Evolutionary conservation across 2,329 filamentous ascomycete genomes (phyloP), one percentile per base, ranked within the genome.

Genomic region (Lecanicillium sp.): DNA sequence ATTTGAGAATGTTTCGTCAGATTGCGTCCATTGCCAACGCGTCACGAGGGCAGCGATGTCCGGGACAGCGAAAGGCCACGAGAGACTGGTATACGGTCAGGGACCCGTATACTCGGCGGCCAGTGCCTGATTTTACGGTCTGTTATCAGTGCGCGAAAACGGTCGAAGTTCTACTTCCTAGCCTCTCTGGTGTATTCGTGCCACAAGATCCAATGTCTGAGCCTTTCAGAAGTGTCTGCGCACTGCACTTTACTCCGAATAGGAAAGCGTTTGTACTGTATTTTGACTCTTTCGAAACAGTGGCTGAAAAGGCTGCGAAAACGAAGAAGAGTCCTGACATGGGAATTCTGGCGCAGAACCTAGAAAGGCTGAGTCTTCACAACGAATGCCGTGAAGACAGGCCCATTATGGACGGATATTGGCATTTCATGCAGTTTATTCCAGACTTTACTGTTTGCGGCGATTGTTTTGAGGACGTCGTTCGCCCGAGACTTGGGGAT

Each of bases 401-500:
- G n/a, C 68, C 77, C 4, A 60, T 83, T 3, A 58, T 67, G n/a
- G 71, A 77, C 39, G 72, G 70, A 11, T 65, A 71, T 29, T 95
- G 89, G 89, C 80, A 94, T 57, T 79, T 75, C 40, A 86, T 94
- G 57, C 77, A 83, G 1, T 68, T 75, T 12, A 64, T 94, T 0
- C 85, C 83, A 0, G 75, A 88, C 34, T 78, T 95, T 51, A 87
- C 83, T 1, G 81, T 94, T 4, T 96, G 89, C 59, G 78, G 84
- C 46, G 85, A 90, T 58, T 96, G 89, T 58, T 95, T 84, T 55
- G 75, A 85, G 13, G 79, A 86, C 16, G 74, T 86, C 1, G 76
- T 95, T n/a, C 77, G 74, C 59, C 87, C 88, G 1, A 66, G 78
- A 36, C 61, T 80, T 2, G 65, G 70, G 20, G 64, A 70, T 13